Evolutionary conservation across 495 filamentous ascomycete genomes (phyloP), one percentile per base, ranked within the genome.

Genomic region (Xylaria telfairii): DNA sequence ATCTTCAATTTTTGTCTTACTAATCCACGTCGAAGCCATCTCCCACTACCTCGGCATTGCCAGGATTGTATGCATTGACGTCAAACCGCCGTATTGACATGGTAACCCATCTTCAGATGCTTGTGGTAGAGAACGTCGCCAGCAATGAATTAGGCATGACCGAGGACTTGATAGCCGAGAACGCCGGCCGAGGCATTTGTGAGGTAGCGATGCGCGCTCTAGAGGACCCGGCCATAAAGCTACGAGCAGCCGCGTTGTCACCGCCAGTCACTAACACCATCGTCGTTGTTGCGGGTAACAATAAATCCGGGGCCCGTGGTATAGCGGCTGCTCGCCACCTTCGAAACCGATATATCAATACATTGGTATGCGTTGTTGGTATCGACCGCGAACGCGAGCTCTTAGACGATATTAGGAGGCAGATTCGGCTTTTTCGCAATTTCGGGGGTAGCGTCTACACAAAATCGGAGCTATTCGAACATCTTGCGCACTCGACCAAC

Each of bases 111-210:
- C 80, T 95, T 41, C 93, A 95, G 75, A 95, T 96, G 84, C 87
- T 95, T 41, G 94, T 95, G 71, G 87, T 98, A 30, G 96, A 99
- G 80, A 93, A 94, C 72, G 90, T 95, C 64, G 93, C 94, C 0
- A 89, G 92, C 49, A 87, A 89, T 30, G 93, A 97, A 70, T 89
- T 96, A 70, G 93, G 93, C 5, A 83, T 99, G 53, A 92, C 91
- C 0, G 92, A 95, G 76, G 92, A 96, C 62, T 90, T 98, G 75
- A 92, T 98, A 80, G 90, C 93, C 0, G 96, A 98, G 76, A 97
- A 95, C 77, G 92, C 94, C 0, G 95, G 92, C 12, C 88, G 95
- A 24, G 91, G 93, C 54, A 93, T 99, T 73, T 93, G 93, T 1
- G 91, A 96, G 76, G 91, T 93, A 34, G 91, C 92, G 4, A 86